Base-by-base conservation (phyloP, 2,329 filamentous ascomycete genomes). In the Malbranchea zuffiana region DNA sequence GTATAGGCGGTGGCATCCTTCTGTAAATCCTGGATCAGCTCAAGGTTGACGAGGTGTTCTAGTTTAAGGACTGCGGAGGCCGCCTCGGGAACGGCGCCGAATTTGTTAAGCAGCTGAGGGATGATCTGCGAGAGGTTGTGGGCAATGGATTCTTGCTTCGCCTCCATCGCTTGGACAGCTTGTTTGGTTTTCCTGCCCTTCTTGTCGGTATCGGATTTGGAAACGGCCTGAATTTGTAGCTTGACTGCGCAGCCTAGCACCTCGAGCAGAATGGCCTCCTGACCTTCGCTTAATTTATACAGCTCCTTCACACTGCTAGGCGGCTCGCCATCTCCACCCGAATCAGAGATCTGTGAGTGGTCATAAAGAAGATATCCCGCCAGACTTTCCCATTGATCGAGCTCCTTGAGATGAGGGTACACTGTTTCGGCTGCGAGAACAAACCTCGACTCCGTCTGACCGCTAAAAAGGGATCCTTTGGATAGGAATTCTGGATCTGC, bases 361-460 rank as follows among this genome's bases (percentile, higher is more conserved):
- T 98, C 90, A 54, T 84, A 93, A 2, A 98, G 68, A 5, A 98
- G 71, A 57, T 95, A 98, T 11, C 86, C 86, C 17, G 86, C 81
- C 39, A 98, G 62, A 3, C 82, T 72, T 53, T 93, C 83, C 90
- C 90, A 98, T 40, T 86, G 78, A 47, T 77, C 75, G 19, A 95
- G 71, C 49, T 90, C 84, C 1, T 76, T 68, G 42, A 95, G 74
- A 48, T 81, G 80, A 44, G 90, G 82, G 50, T 84, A 93, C 3
- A 96, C 69, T 0, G 79, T 82, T 55, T 93, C 82, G 0, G 86
- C 82, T 12, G 88, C 88, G 18, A 94, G 71, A 3, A 82, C 81
- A 49, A 92, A 86, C 34, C 88, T 75, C 0, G 85, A 90, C 45
- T 93, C 85, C 1, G 78, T 68, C 1, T 75, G 71, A 31, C 71